Evolutionary conservation across 345 rosid species (phyloP).

Genomic region (Limnanthes douglasii): DNA sequence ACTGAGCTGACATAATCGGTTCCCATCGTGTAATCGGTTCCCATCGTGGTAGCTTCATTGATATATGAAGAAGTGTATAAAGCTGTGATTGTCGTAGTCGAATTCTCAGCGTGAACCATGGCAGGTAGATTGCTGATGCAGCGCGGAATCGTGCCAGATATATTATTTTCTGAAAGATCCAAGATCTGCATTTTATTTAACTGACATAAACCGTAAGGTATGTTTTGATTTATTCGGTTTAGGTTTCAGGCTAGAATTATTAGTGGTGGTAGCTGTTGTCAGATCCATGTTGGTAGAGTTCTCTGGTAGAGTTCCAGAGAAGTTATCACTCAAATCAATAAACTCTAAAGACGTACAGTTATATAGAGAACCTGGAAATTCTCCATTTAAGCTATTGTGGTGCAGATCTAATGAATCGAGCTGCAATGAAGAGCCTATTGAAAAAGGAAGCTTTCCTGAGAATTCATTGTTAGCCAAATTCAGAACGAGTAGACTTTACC

Average conservation of each 20-base stretch:
- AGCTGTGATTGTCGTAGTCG: no score
- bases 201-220: background rate
- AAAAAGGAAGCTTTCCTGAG: slow-evolving; percentile 8
- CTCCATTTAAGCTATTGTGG: slow-evolving; percentile 15
- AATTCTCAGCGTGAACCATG: background rate
- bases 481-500: background rate
- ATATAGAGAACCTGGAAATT: slow-evolving; percentile 15
- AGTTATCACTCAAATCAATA: slow-evolving; percentile 16
- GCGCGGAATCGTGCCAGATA: slow-evolving; percentile 16
- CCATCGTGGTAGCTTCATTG: background rate
- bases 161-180: slow-evolving; percentile 17
- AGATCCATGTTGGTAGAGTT: no score
- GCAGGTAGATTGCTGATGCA: slow-evolving; percentile 6
- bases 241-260: background rate
- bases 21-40: no score
- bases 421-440: slow-evolving; percentile 11
- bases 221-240: slow-evolving; percentile 1
- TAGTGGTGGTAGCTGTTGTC: slow-evolving; percentile 4
- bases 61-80: background rate
- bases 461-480: slow-evolving; percentile 1
- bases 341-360: slow-evolving; percentile 10
- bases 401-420: slow-evolving; percentile 15
- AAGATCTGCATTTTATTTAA: slow-evolving; percentile 11
- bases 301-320: slow-evolving; percentile 16
- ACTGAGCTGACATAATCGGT: slow-evolving; percentile 2